Percentiles rank a stretch among this genome's conserved stretches.
Evolutionary conservation across 2,329 filamentous ascomycete genomes (phyloP).

Genomic region (Thielaviopsis punctulata): DNA sequence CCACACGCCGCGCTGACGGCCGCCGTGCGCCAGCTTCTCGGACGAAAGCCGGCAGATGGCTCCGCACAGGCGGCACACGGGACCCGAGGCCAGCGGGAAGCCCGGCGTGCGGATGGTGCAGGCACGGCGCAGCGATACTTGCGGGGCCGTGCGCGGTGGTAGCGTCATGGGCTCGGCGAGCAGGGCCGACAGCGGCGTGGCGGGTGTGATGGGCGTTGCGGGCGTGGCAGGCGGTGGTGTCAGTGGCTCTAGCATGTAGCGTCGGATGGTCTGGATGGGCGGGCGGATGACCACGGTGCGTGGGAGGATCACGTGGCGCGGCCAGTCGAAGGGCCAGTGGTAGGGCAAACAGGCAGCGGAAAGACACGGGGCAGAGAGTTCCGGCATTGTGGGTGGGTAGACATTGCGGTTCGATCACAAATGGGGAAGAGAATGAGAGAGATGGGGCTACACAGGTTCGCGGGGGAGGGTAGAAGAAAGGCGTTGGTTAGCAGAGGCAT

Average conservation of each 20-base stretch:
- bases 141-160: background rate
- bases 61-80: conserved; percentile 8
- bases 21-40: background rate
- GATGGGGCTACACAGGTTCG: too few species aligned
- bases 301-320: background rate
- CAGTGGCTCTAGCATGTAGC: conserved; percentile 1
- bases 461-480: too few species aligned
- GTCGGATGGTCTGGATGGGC: conserved; percentile 1
- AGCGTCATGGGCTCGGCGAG: background rate
- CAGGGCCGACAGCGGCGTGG: background rate
- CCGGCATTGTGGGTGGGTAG: background rate
- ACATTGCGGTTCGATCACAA: background rate
- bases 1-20: background rate
- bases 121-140: background rate
- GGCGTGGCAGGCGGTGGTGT: background rate
- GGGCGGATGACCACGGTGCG: conserved; percentile 1
- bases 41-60: background rate
- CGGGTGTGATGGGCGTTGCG: background rate
- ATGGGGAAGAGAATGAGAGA: too few species aligned
- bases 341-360: background rate
- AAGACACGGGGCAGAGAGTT: background rate
- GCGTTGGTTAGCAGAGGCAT: too few species aligned
- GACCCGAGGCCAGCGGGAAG: conserved; percentile 7
- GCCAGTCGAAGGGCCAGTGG: background rate
- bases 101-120: conserved; percentile 7